Evolutionary conservation across 2,329 filamentous ascomycete genomes (phyloP), one percentile per base, ranked within the genome.

Genomic region (Salinomyces thailandicus): DNA sequence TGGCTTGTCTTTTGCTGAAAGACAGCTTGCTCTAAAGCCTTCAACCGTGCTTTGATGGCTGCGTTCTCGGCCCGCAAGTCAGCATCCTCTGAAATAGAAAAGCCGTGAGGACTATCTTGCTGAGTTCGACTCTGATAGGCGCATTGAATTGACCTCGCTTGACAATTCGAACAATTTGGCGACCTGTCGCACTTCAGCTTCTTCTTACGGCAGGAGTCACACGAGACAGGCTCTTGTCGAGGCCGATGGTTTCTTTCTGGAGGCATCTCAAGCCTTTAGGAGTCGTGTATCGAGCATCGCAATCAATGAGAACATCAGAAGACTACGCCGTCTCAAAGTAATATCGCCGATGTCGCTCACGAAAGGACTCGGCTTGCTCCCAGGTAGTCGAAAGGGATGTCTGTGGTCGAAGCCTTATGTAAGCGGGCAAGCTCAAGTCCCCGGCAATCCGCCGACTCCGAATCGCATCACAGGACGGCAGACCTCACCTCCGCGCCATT

Each of bases 151-250:
- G 38, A 36, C 3, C 50, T 41, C 26, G 38, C 39, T n/a, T 39
- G 29, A 24, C 51, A 54, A 26, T 52, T 53, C 6, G 45, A 47
- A 35, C 51, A 54, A 16, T 47, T 50, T 18, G 27, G 31, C 18
- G 42, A 31, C 4, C 46, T 38, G 13, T 39, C 37, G 34, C 47
- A 50, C 32, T 39, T 46, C 9, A 50, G 40, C 42, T 50, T 50
- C 37, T 44, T 46, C 18, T 40, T 41, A 15, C 47, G 43, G 31
- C 47, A 50, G 7, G 42, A 30, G 29, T 47, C 36, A 33, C 51
- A 54, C 9, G 48, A 50, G 2, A 52, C 48, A 5, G 50, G 48
- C 19, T 53, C 48, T 35, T 52, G 50, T 16, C 49, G 45, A 14
- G 42, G 42, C 18, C 33, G 33, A 14, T 14, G 18, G 11, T 9